Evolutionary conservation across 805 yeast species (phyloP), one percentile per base, ranked within the genome.

Genomic region (Candida sanyiensis): DNA sequence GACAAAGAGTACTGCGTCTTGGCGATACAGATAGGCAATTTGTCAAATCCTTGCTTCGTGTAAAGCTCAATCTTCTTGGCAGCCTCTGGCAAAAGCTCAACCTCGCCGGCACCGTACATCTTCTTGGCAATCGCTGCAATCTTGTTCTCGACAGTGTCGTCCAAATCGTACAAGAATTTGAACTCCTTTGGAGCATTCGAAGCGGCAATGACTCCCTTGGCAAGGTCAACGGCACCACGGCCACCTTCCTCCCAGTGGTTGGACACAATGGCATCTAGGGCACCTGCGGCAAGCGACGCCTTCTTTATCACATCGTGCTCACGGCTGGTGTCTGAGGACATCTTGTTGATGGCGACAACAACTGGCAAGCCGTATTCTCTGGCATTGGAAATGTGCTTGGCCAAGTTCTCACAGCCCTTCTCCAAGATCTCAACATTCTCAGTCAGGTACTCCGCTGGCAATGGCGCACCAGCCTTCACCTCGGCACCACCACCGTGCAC

Each of bases 191-290:
- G 75, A 31, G 62, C 61, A 15, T 69, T 63, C 20, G 83, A 75
- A 22, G 94, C 90, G 49, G 75, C 70, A 40, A 84, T 74, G 26
- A 90, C 96, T 37, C 93, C 83, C 49, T 81, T 63, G 31, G 97
- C 97, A 42, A 90, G 73, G 25, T 74, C 79, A 40, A 84, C 59
- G 19, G 97, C 95, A 41, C 97, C 97, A 44, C 66, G 65, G 48
- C 97, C 97, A 67, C 97, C 97, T 63, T 85, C 75, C 51, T 85
- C 95, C 95, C 96, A 90, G 64, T 90, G 97, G 64, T 81, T 83
- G 6, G 96, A 77, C 13, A 84, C 80, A 49, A 88, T 86, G 10
- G 97, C 97, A 58, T 80, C 94, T 46, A 72, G 71, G 8, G 97
- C 97, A 51, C 97, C 97, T n/a, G 96, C 95, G 54, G 74, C 75